Conservation (phyloP, 345 rosid species). For the Chamaenerion angustifolium region DNA sequence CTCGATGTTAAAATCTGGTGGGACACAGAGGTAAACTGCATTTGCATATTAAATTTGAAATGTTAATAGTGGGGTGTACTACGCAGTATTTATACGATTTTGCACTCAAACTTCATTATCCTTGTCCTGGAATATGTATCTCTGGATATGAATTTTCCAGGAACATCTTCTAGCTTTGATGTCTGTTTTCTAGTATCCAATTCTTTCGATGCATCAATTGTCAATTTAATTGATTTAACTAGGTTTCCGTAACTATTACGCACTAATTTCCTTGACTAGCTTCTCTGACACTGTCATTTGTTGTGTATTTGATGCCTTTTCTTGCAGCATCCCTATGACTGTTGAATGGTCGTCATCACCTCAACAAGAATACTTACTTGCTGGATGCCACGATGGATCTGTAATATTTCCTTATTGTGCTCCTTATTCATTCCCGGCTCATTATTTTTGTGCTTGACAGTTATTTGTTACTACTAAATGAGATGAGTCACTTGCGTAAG, state of each 20-base stretch:
- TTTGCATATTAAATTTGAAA: neutral
- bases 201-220: too few relatives aligned
- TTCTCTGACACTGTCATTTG: too few relatives aligned
- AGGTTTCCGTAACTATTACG: too few relatives aligned
- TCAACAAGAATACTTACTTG: constrained; percentile 64
- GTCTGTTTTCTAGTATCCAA: too few relatives aligned
- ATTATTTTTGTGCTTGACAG: neutral
- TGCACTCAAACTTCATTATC: too few relatives aligned
- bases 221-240: too few relatives aligned
- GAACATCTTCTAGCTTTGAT: too few relatives aligned
- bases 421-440: neutral
- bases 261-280: too few relatives aligned
- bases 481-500: too few relatives aligned
- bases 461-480: neutral
- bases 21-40: constrained; percentile 39
- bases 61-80: neutral
- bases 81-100: too few relatives aligned
- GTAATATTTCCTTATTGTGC: constrained; percentile 19
- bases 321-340: constrained; percentile 65
- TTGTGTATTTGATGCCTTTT: constrained; percentile 1
- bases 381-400: constrained; percentile 93
- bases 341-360: constrained; percentile 70
- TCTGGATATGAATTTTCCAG: too few relatives aligned
- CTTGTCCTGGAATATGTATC: too few relatives aligned
- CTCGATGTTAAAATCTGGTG: constrained; percentile 54